A percentile compares a stretch with the other conserved stretches of the same genome.
These are phyloP conservation scores for Cryptococcus floricola DNA, from an alignment of 1,284 basidiomycete genomes.

Conservation along the genomic window DNA sequence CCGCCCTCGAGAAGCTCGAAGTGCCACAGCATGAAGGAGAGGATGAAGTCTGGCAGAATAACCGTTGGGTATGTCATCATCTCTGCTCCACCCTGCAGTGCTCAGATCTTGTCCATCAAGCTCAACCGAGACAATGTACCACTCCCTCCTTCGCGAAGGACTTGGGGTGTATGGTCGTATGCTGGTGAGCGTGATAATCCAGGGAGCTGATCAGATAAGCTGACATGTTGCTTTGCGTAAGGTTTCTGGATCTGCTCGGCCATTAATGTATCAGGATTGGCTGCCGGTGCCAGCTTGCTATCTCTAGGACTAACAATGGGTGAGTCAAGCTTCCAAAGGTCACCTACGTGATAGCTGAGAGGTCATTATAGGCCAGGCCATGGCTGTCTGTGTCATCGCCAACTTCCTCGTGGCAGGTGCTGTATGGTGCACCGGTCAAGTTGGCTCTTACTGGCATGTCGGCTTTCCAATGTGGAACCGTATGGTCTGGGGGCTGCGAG, in stretches of 20 bases:
- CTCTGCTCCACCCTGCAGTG: not conserved
- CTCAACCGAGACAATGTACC: slow-evolving; percentile 36
- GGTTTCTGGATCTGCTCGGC: slow-evolving; percentile 22
- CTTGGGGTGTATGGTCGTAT: slow-evolving; percentile 30
- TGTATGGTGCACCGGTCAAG: slow-evolving; percentile 20
- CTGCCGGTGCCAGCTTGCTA: slow-evolving; percentile 23
- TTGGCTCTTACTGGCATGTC: slow-evolving; percentile 33
- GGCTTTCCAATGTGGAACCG: slow-evolving; percentile 30
- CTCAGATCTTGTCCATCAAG: slow-evolving; percentile 8
- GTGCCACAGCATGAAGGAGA: slow-evolving; percentile 27
- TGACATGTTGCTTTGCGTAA: too few relatives aligned
- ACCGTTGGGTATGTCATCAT: slow-evolving; percentile 18
- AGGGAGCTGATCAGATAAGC: too few relatives aligned
- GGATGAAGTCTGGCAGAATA: slow-evolving; percentile 25
- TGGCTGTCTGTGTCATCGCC: slow-evolving; percentile 26
- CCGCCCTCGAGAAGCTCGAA: slow-evolving; percentile 14
- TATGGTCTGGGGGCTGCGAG: slow-evolving; percentile 28
- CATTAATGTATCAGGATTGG: slow-evolving; percentile 32
- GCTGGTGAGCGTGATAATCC: slow-evolving; percentile 2
- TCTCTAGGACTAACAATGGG: slow-evolving; percentile 28
- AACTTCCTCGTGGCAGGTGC: slow-evolving; percentile 19
- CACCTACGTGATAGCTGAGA: not conserved
- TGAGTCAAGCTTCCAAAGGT: not conserved
- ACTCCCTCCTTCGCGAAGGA: slow-evolving; percentile 27
- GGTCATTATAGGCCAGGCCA: slow-evolving; percentile 20